Conservation (phyloP, 2,329 filamentous ascomycete genomes). For the Pyricularia sp. region DNA sequence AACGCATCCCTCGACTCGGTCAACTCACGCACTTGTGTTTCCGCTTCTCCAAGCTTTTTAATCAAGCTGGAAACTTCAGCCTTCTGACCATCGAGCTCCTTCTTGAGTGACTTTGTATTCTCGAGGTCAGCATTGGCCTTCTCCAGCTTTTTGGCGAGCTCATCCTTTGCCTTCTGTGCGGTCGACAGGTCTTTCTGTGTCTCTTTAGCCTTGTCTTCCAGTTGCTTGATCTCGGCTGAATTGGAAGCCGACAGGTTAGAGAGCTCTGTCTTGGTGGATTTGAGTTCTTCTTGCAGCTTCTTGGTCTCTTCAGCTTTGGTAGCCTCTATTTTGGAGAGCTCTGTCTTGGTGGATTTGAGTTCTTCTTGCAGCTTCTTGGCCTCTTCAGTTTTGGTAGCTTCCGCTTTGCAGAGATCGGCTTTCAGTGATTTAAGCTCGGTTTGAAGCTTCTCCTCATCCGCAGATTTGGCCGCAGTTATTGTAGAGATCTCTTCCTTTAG, state of each 20-base stretch:
- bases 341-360: conserved; percentile 18
- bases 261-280: conserved; percentile 42
- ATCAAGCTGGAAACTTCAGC: conserved; percentile 40
- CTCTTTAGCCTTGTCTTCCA: not conserved
- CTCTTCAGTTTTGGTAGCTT: not conserved
- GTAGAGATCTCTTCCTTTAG: conserved; percentile 59
- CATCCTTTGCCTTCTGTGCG: conserved; percentile 59
- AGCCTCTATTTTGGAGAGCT: conserved; percentile 52
- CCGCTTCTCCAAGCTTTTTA: conserved; percentile 33
- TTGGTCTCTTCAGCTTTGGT: conserved; percentile 57
- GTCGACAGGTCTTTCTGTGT: conserved; percentile 41
- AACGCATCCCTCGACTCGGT: not conserved
- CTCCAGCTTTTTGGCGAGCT: conserved; percentile 59
- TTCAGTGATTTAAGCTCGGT: not conserved
- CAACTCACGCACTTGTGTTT: conserved; percentile 34
- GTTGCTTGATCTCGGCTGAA: not conserved
- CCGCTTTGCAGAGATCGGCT: conserved; percentile 45
- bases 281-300: conserved; percentile 52
- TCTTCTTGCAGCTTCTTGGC: not conserved
- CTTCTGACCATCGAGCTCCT: conserved; percentile 37
- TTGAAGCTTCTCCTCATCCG: not conserved
- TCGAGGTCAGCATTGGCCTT: conserved; percentile 53
- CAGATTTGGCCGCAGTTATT: conserved; percentile 13
- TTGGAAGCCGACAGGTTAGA: conserved; percentile 22
- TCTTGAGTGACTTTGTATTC: conserved; percentile 37